Evolutionary conservation across 2,329 filamentous ascomycete species (phyloP), one percentile per base, ranked within the genome.

Genomic region (Pestalotiopsis sp.): DNA sequence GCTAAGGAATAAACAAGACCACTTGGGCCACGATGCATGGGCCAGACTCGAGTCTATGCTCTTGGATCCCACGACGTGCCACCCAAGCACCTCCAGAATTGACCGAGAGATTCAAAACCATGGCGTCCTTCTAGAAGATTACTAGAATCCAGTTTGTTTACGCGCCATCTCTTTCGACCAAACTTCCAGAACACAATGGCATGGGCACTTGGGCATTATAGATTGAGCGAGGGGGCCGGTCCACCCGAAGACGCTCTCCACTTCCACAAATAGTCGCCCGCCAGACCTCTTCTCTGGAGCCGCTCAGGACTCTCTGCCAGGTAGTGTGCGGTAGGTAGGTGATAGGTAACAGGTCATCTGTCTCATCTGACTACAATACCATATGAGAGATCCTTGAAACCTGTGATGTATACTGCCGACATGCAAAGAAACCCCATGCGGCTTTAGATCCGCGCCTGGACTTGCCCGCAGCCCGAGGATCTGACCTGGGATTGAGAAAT

Each of bases 131-230:
- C 61, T 64, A 64, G 61, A 64, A 64, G 61, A 64, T 38, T 17
- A 52, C 36, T 11, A 25, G 40, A 40, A 64, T 41, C 61, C n/a
- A 23, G 45, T n/a, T 49, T 45, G 61, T 64, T 64, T 31, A 31
- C n/a, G 20, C 25, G 61, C 25, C 40, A 40, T 49, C 31, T 64
- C 45, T 49, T 66, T 56, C 52, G 41, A 57, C n/a, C 45, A 52
- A 17, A 66, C 57, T 66, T 66, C 63, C 63, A 66, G 63, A 66
- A 66, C 36, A 66, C 63, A 14, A 45, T 45, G 31, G 17, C 31
- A 13, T 14, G 25, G 57, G 57, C 52, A 25, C 31, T n/a, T 14
- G 25, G 57, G 57, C 20, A 27, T 40, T 52, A 31, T 63, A 38
- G 11, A 25, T 58, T 57, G 17, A 40, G 38, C n/a, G n/a, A 20